Conservation (phyloP, 2,329 filamentous ascomycete species). For the Colletotrichum tropicale region DNA sequence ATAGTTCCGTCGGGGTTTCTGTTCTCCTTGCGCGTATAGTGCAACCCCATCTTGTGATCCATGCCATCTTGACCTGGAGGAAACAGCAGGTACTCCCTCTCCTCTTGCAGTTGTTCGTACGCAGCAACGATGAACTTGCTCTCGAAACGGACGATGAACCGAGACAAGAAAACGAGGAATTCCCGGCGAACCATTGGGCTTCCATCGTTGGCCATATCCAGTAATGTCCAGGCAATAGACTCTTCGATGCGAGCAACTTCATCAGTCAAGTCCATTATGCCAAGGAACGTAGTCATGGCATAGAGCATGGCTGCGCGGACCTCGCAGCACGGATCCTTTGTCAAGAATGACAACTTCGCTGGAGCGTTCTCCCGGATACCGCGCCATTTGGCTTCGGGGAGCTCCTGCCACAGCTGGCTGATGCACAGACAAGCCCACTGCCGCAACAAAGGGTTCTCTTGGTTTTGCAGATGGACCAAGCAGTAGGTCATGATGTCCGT, state of each 20-base stretch:
- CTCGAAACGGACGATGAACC: slow-evolving; percentile 88
- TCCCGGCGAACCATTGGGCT: slow-evolving; percentile 95
- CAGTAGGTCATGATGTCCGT: slow-evolving; percentile 91
- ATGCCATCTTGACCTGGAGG: slow-evolving; percentile 60
- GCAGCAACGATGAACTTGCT: slow-evolving; percentile 91
- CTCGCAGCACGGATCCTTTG: slow-evolving; percentile 87
- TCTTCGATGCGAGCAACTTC: slow-evolving; percentile 92
- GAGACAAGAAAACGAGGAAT: slow-evolving; percentile 89
- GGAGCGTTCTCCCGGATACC: slow-evolving; percentile 91
- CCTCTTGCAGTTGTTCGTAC: slow-evolving; percentile 87
- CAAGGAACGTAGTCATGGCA: slow-evolving; percentile 91
- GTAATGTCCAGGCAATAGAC: slow-evolving; percentile 83
- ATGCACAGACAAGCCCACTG: slow-evolving; percentile 97
- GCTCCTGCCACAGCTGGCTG: slow-evolving; percentile 91
- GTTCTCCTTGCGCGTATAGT: slow-evolving; percentile 62
- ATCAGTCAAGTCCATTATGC: slow-evolving; percentile 89
- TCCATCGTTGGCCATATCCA: slow-evolving; percentile 92
- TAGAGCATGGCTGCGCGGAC: slow-evolving; percentile 93
- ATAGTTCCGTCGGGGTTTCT: slow-evolving; percentile 63
- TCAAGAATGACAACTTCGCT: slow-evolving; percentile 77
- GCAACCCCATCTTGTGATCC: slow-evolving; percentile 66
- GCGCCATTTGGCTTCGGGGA: slow-evolving; percentile 92
- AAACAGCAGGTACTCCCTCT: slow-evolving; percentile 70
- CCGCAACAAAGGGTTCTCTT: slow-evolving; percentile 84
- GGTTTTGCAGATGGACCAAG: slow-evolving; percentile 80